Evolutionary conservation across 192 early-diverging fungal species (phyloP).

Genomic region (Entomortierella beljakovae): DNA sequence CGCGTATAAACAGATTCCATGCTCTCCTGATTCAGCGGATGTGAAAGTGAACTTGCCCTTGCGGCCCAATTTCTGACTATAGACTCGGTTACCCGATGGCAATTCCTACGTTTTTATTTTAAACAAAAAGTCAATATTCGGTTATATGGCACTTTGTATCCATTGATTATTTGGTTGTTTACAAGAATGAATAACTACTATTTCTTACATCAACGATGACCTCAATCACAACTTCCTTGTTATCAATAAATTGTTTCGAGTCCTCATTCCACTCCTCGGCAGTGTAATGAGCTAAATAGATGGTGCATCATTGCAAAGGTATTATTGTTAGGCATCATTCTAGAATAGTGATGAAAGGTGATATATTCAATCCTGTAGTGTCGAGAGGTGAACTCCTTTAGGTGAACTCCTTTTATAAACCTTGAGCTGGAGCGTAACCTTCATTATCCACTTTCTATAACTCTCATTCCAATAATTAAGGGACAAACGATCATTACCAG

Average conservation of each 20-base stretch:
- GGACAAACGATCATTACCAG: conserved; percentile 60
- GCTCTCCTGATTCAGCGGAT: conserved; percentile 88
- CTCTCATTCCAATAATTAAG: not conserved
- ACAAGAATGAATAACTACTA: not conserved
- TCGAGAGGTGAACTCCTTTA: not conserved
- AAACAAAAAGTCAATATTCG: too few species aligned
- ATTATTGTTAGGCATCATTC: too few species aligned
- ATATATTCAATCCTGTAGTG: not conserved
- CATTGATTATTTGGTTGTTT: too few species aligned
- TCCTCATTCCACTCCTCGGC: conserved; percentile 84
- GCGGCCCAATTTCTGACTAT: conserved; percentile 80
- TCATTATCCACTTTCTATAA: too few species aligned
- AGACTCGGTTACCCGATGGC: conserved; percentile 62
- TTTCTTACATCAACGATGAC: conserved; percentile 80
- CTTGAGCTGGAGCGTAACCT: not conserved
- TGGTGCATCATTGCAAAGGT: too few species aligned
- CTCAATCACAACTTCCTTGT: conserved; percentile 71
- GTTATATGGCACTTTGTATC: too few species aligned
- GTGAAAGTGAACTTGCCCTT: conserved; percentile 93
- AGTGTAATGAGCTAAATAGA: conserved; percentile 75
- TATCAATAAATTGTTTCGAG: conserved; percentile 68
- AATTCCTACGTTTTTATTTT: conserved; percentile 58
- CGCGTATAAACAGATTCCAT: conserved; percentile 88
- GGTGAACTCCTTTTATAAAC: not conserved
- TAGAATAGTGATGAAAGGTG: not conserved